A percentile compares a stretch with the other conserved stretches of the same genome.
Conservation (phyloP, 2,329 filamentous ascomycete genomes). For the Sphaerostilbella broomeana region DNA sequence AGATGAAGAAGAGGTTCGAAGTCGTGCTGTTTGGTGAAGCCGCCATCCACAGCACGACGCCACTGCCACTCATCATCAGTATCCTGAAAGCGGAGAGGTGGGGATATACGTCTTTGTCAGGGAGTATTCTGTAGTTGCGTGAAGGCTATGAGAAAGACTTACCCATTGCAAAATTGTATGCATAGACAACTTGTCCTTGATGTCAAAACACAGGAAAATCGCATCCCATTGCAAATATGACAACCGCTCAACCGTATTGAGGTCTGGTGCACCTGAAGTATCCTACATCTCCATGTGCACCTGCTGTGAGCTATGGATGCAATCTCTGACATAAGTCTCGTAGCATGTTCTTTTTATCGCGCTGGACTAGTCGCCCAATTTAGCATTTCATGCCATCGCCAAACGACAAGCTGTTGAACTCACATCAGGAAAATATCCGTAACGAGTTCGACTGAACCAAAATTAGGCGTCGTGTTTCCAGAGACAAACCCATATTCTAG, state of each 20-base stretch:
- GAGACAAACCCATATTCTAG: not conserved
- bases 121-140: no score
- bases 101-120: not conserved
- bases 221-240: conserved; percentile 32
- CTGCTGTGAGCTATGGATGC: conserved; percentile 20
- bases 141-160: conserved; percentile 4
- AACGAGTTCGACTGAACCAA: conserved; percentile 29
- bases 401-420: conserved; percentile 9
- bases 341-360: conserved; percentile 29
- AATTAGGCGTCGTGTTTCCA: no score
- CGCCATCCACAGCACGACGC: conserved; percentile 22
- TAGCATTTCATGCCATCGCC: not conserved
- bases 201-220: conserved; percentile 35
- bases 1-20: conserved; percentile 25
- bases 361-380: conserved; percentile 19
- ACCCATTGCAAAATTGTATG: conserved; percentile 32
- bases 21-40: conserved; percentile 20
- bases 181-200: conserved; percentile 28
- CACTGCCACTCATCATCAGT: conserved; percentile 26
- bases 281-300: conserved; percentile 33
- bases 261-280: conserved; percentile 33
- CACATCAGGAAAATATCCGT: conserved; percentile 33
- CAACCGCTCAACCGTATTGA: conserved; percentile 28
- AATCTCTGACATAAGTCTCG: conserved; percentile 28
- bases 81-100: not conserved